Conservation (phyloP, 176 grass and related monocot genomes). For the Phragmites australis region DNA sequence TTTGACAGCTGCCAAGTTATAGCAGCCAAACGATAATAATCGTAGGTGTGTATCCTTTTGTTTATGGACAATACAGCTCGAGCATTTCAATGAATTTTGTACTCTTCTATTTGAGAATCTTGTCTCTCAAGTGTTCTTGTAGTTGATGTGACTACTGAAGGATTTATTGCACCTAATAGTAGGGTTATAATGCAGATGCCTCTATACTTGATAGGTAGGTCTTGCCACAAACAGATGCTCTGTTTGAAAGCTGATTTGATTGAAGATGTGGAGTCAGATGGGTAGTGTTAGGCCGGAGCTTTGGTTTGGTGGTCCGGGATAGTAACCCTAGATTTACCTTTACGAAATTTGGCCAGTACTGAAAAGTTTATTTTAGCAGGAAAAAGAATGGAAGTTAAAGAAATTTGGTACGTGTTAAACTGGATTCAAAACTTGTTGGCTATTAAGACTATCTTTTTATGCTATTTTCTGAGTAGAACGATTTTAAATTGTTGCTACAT, state of each 20-base stretch:
- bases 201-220: slow-evolving; percentile 30
- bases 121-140: slow-evolving; percentile 20
- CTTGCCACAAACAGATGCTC: slow-evolving; percentile 37
- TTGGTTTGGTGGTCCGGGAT: slow-evolving; percentile 25
- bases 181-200: slow-evolving; percentile 19
- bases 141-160: slow-evolving; percentile 35
- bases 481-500: neutral
- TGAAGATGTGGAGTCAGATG: slow-evolving; percentile 36
- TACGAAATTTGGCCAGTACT: neutral
- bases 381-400: neutral
- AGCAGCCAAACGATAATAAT: neutral
- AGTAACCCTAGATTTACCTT: slow-evolving; percentile 19
- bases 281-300: slow-evolving; percentile 36
- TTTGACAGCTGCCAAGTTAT: neutral
- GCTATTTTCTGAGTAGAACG: neutral
- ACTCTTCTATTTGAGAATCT: slow-evolving; percentile 1
- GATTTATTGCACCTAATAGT: slow-evolving; percentile 47
- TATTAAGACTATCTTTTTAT: neutral
- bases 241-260: slow-evolving; percentile 40
- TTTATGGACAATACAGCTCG: neutral
- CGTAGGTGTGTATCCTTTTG: neutral
- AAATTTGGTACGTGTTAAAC: neutral
- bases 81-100: slow-evolving; percentile 14
- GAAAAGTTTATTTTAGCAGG: neutral
- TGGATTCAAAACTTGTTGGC: neutral